Conservation (phyloP, 352 stramenopile species). For the Globisporangium nunn region DNA sequence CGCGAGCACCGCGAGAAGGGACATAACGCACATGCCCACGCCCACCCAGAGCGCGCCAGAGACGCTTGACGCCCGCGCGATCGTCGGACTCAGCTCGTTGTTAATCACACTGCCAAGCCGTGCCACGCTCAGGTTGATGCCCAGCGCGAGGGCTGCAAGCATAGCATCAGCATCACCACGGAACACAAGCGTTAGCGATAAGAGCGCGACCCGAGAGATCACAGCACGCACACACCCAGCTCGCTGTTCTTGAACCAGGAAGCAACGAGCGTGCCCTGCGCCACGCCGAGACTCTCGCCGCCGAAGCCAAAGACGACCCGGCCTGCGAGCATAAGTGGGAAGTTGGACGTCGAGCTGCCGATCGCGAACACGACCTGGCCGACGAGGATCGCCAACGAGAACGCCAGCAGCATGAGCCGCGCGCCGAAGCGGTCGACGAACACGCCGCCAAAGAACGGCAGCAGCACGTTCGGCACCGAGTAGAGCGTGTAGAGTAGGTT, state of each 20-base stretch:
- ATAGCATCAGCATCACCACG: background rate
- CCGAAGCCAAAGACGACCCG: slow-evolving; percentile 90
- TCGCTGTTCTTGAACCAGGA: slow-evolving; percentile 93
- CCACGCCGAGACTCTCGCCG: slow-evolving; percentile 88
- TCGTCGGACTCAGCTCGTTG: slow-evolving; percentile 80
- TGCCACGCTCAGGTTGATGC: slow-evolving; percentile 89
- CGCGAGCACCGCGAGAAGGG: slow-evolving; percentile 57
- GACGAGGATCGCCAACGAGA: slow-evolving; percentile 72
- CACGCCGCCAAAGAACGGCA: slow-evolving; percentile 91
- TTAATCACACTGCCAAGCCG: slow-evolving; percentile 91
- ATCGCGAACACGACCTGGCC: slow-evolving; percentile 88
- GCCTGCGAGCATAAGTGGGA: slow-evolving; percentile 79
- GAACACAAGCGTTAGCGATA: background rate
- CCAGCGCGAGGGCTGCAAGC: slow-evolving; percentile 79
- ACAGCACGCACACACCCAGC: slow-evolving; percentile 27
- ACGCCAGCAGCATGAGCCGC: slow-evolving; percentile 78
- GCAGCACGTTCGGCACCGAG: slow-evolving; percentile 88
- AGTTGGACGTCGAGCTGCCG: slow-evolving; percentile 70
- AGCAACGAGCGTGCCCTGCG: slow-evolving; percentile 84
- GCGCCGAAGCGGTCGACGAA: slow-evolving; percentile 88
- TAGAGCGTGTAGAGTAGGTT: slow-evolving; percentile 93
- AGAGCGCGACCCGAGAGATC: background rate
- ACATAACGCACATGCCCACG: slow-evolving; percentile 72
- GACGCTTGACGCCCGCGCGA: slow-evolving; percentile 63
- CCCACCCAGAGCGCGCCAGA: slow-evolving; percentile 83